Base-by-base conservation (phyloP, 306 rosid species). In the Pueraria montana region DNA sequence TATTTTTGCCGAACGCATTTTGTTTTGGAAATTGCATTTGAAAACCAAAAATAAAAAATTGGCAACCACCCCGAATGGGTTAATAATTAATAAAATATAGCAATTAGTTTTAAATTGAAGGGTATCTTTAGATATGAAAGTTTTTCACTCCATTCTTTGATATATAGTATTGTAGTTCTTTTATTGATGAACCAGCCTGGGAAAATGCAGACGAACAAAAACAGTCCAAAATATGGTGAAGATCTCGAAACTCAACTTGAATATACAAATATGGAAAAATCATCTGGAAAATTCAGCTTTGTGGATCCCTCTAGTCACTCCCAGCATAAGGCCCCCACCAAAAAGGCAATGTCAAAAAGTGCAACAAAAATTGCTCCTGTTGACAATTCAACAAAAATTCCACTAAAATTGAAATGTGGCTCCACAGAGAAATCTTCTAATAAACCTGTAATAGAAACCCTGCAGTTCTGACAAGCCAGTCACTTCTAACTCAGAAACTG, bases 121-220 rank as follows among this genome's bases (percentile, higher is more conserved):
- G 59, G 56, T 64, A 16, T 42, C 52, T 74, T 8, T 62, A 61
- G 75, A 26, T 52, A 56, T 72, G 52, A 5, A 21, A 12, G 49
- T 78, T 48, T 71, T 71, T 68, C 50, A 24, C 66, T 72, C 75
- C 75, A 71, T 62, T 59, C 66, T 65, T 70, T 76, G n/a, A 66
- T 61, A 14, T 61, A 32, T 12, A 34, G 40, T 62, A 23, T 55
- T 72, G 26, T 83, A 74, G 83, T 81, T 78, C 40, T 75, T 82
- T 45, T 80, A 87, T 75, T 67, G 55, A 75, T 72, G 42, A 68
- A 71, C 84, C 90, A 95, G 98, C 90, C 88, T 86, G 97, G 98
- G 87, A 97, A 95, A 83, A 95, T 95, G 98, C 90, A 97, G 62
- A 95, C 98, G 11, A 95, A 95, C 92, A 95, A 95, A 88, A 89